Percentiles rank a stretch among this genome's conserved stretches.
Evolutionary conservation across 2,329 filamentous ascomycete species (phyloP).

Genomic region (Monilinia vaccinii-corymbosi): DNA sequence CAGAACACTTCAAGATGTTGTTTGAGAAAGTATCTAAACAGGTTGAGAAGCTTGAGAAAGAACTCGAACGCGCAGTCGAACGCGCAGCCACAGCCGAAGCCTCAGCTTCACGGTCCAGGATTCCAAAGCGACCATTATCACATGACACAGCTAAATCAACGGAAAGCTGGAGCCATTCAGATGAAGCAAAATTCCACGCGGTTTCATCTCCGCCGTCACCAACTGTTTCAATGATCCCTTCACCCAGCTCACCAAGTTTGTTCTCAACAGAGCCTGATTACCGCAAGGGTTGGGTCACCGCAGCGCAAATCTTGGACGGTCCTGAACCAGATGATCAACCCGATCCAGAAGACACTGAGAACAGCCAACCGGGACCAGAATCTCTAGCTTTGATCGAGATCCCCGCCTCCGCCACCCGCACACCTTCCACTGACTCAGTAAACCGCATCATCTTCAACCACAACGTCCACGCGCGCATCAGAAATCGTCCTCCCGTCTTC

Average conservation of each 20-base stretch:
- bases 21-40: neutral
- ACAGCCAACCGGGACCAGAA: no score
- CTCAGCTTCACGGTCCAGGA: neutral
- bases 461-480: neutral
- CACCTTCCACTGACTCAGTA: no score
- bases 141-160: neutral
- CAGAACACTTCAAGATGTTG: neutral
- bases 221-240: neutral
- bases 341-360: neutral
- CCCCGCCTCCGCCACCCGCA: neutral
- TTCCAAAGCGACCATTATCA: neutral
- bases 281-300: neutral
- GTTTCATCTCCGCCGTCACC: neutral
- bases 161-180: neutral
- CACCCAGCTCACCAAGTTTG: neutral
- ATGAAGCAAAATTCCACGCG: neutral
- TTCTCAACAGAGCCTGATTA: neutral
- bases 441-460: neutral
- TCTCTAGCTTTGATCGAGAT: neutral
- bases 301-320: neutral
- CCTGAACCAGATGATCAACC: neutral
- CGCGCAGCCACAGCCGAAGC: neutral
- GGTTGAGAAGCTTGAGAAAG: neutral
- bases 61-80: neutral
- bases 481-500: neutral